Base-by-base conservation (phyloP, 1,284 basidiomycete species). In the Coriolopsis trogii region DNA sequence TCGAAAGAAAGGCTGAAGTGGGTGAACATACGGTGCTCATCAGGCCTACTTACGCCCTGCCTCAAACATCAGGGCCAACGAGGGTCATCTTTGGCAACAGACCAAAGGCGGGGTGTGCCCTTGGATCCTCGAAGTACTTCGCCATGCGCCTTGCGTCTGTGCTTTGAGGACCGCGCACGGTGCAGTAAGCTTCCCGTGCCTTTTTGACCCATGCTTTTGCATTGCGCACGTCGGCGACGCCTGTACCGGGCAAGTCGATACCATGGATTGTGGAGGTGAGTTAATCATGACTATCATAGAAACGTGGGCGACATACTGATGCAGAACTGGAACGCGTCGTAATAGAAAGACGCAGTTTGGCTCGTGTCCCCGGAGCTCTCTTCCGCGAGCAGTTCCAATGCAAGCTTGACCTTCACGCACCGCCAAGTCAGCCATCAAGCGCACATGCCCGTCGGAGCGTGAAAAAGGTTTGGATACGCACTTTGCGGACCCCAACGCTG, bases 271-370 rank as follows among this genome's bases (percentile, higher is more conserved):
- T 5, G n/a, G n/a, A 6, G 12, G 10, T 21, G n/a, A 26, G 24
- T 3, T 3, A 10, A 2, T 6, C 9, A 25, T 18, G 16, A 12
- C 4, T 6, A 18, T 47, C 13, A 1, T 15, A 6, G 10, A 43
- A 5, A 8, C 12, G 16, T 0, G 16, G 29, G 6, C 6, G n/a
- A 59, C 60, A 13, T 40, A 62, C 62, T 45, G 29, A 56, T 58
- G 43, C 64, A 67, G 43, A 66, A 63, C 30, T 65, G 63, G 34
- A 63, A 66, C 18, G 51, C 64, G 39, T 66, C 64, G 33, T 65
- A 66, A 46, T 56, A 64, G 49, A 62, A 65, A 1, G 60, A 61
- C 3, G 58, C 52, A 9, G 46, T 51, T 12, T 54, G 41, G 7
- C 29, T n/a, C n/a, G n/a, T 48, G 8, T 41, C 48, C 13, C 62